Evolutionary conservation across 2,329 filamentous ascomycete species (phyloP).

Genomic region (Drechslera avenae): DNA sequence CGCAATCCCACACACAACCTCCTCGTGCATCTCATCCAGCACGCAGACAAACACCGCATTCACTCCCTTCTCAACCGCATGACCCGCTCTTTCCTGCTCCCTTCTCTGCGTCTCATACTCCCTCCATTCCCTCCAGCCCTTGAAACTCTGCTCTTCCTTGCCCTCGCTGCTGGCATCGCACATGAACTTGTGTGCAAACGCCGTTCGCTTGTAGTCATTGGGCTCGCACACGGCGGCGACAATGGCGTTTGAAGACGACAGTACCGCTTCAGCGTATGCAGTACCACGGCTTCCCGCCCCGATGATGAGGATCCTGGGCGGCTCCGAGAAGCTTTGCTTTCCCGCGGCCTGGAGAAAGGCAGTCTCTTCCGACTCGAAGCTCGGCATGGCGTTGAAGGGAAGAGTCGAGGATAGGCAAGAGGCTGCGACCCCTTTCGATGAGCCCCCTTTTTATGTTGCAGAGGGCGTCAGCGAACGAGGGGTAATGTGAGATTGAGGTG

Average conservation of each 20-base stretch:
- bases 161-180: constrained; percentile 61
- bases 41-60: constrained; percentile 73
- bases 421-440: background rate
- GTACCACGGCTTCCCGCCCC: constrained; percentile 48
- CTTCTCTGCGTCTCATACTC: constrained; percentile 70
- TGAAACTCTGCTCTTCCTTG: constrained; percentile 69
- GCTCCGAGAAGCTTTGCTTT: constrained; percentile 27
- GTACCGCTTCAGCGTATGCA: constrained; percentile 41
- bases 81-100: constrained; percentile 44
- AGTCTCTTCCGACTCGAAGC: background rate
- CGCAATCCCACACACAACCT: constrained; percentile 76
- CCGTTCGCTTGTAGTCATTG: constrained; percentile 72
- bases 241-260: constrained; percentile 54
- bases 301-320: constrained; percentile 45
- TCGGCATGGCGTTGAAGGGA: background rate
- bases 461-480: constrained; percentile 1
- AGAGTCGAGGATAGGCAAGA: background rate
- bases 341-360: constrained; percentile 23
- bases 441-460: background rate
- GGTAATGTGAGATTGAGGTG: constrained; percentile 14
- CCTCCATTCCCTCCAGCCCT: constrained; percentile 77
- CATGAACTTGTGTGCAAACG: constrained; percentile 74
- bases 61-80: constrained; percentile 44
- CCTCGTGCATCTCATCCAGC: constrained; percentile 84
- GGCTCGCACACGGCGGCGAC: constrained; percentile 84